Conservation (phyloP, 495 filamentous ascomycete genomes). For the Cetradonia linearis region DNA sequence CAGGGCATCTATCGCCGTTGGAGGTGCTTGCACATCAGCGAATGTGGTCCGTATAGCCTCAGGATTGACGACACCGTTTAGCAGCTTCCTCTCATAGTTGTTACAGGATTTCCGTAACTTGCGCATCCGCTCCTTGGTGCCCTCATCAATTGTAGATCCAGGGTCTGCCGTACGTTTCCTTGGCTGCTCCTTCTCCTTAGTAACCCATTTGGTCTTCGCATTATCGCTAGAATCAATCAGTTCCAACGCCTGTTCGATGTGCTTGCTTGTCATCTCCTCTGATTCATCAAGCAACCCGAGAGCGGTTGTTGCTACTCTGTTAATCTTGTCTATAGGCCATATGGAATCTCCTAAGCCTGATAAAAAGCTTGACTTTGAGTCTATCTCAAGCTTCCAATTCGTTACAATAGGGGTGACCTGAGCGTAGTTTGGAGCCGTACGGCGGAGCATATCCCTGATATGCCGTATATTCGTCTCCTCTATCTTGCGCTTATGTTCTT, state of each 20-base stretch:
- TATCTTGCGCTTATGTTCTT: constrained; percentile 42
- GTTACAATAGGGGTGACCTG: constrained; percentile 25
- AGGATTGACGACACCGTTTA: constrained; percentile 72
- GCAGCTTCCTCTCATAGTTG: constrained; percentile 68
- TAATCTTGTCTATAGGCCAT: constrained; percentile 50
- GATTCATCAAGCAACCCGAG: constrained; percentile 37
- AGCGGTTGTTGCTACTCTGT: constrained; percentile 50
- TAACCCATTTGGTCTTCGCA: constrained; percentile 35
- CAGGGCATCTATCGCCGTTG: constrained; percentile 76
- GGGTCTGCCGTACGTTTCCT: neutral
- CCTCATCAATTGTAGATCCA: constrained; percentile 20
- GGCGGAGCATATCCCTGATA: constrained; percentile 53
- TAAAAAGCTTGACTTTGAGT: constrained; percentile 30
- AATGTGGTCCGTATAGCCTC: constrained; percentile 78
- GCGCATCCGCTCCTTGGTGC: constrained; percentile 23
- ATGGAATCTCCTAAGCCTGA: constrained; percentile 43
- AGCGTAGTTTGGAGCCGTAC: constrained; percentile 30
- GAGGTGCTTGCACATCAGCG: constrained; percentile 66
- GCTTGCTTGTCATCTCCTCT: constrained; percentile 24
- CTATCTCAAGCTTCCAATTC: constrained; percentile 32
- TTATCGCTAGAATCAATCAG: constrained; percentile 38
- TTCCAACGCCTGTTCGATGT: constrained; percentile 31
- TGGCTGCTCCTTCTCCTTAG: constrained; percentile 28
- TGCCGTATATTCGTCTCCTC: constrained; percentile 59
- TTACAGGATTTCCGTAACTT: constrained; percentile 48